Percentiles rank a stretch among this genome's conserved stretches.
phyloP scores from a whole-genome alignment of 2,329 filamentous ascomycete genomes.

The Berkeleyomyces rouxiae region DNA sequence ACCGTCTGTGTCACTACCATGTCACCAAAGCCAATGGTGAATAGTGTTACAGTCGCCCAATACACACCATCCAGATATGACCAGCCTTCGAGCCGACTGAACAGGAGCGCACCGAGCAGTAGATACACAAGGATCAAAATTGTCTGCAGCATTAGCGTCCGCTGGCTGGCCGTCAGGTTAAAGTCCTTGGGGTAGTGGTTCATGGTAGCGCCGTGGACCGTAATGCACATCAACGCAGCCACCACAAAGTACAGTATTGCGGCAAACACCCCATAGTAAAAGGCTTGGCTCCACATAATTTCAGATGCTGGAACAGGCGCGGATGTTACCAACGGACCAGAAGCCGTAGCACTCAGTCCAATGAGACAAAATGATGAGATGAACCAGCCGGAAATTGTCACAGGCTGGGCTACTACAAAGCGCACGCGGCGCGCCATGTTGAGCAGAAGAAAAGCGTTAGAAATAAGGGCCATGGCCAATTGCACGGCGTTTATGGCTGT shows the following conservation, averaged over 20 bases:
- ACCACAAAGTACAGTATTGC: conserved; percentile 66
- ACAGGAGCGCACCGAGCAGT: conserved; percentile 59
- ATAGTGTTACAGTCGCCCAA: conserved; percentile 58
- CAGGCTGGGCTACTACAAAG: conserved; percentile 66
- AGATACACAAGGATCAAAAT: conserved; percentile 74
- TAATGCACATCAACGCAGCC: conserved; percentile 59
- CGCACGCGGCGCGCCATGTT: conserved; percentile 72
- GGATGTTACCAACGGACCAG: conserved; percentile 34
- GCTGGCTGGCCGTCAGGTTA: conserved; percentile 58
- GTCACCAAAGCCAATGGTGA: conserved; percentile 49
- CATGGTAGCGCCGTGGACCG: conserved; percentile 56
- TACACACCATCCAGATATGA: conserved; percentile 62
- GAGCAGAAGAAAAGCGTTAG: conserved; percentile 67
- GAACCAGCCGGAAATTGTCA: conserved; percentile 71
- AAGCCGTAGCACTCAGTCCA: conserved; percentile 47
- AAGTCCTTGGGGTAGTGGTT: conserved; percentile 66
- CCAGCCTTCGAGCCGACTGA: conserved; percentile 57
- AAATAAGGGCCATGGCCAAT: conserved; percentile 55
- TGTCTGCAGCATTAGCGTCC: conserved; percentile 80
- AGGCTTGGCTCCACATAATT: conserved; percentile 62
- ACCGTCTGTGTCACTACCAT: conserved; percentile 31
- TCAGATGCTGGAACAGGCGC: conserved; percentile 23
- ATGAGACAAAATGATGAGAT: conserved; percentile 48
- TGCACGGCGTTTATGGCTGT: conserved; percentile 63
- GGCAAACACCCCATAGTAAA: conserved; percentile 71